phyloP scores from a whole-genome alignment of 1,139 yeast genomes.

The Saccharomyces hybrid region DNA sequence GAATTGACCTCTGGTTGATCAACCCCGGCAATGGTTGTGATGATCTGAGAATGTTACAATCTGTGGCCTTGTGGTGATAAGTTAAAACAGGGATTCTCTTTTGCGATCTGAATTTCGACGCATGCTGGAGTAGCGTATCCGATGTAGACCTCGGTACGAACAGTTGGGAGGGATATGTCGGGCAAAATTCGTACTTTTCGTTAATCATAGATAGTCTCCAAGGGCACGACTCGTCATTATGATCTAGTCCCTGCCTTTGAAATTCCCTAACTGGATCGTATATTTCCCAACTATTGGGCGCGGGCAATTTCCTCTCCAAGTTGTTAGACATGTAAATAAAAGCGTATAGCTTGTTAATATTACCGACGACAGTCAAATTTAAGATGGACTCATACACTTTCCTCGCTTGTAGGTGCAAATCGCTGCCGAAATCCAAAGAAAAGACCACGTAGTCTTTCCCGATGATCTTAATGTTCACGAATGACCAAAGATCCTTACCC shows the following conservation, averaged over 20 bases:
- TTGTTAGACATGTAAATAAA: constrained; percentile 55
- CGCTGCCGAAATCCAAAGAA: constrained; percentile 64
- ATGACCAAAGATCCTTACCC: constrained; percentile 41
- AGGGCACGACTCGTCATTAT: constrained; percentile 21
- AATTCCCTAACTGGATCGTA: constrained; percentile 63
- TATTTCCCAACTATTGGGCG: constrained; percentile 58
- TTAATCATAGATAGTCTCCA: constrained; percentile 76
- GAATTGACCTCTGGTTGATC: constrained; percentile 80
- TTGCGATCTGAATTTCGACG: constrained; percentile 80
- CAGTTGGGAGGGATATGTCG: constrained; percentile 63
- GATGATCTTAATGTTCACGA: constrained; percentile 53
- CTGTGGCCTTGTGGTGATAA: constrained; percentile 63
- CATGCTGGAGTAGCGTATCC: constrained; percentile 75
- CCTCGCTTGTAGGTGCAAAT: constrained; percentile 41
- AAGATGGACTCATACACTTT: constrained; percentile 71
- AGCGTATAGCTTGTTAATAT: constrained; percentile 59
- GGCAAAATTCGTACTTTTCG: constrained; percentile 56
- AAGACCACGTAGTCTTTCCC: constrained; percentile 87
- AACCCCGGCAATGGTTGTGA: constrained; percentile 91
- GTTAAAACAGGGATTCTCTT: constrained; percentile 76
- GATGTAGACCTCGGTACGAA: constrained; percentile 71
- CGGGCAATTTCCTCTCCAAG: constrained; percentile 38
- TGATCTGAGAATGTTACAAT: constrained; percentile 78
- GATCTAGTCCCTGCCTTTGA: constrained; percentile 49
- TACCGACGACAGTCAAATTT: constrained; percentile 51